A percentile compares a stretch with the other conserved stretches of the same genome.
Conservation (phyloP, 164 flowering plant genomes). For the Piper betle region DNA sequence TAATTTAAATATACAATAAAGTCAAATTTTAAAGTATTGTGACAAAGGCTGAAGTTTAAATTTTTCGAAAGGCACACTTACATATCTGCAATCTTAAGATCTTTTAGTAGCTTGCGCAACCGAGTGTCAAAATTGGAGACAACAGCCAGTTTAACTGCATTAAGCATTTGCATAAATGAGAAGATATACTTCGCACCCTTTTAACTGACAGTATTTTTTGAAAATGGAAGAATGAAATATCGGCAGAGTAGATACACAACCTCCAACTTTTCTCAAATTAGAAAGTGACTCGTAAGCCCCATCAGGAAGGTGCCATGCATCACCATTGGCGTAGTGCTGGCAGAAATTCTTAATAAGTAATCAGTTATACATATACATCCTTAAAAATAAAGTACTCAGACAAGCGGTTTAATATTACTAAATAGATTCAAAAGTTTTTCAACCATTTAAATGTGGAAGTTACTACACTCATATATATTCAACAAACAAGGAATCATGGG, state of each 20-base stretch:
- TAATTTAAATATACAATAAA: not conserved
- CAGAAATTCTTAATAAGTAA: constrained; percentile 9
- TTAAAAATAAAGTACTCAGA: too few species aligned
- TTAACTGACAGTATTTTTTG: not conserved
- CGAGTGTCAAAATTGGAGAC: constrained; percentile 94
- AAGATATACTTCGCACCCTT: not conserved
- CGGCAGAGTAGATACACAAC: constrained; percentile 22
- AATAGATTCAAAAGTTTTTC: too few species aligned
- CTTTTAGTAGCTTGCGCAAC: constrained; percentile 77
- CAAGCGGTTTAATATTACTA: too few species aligned
- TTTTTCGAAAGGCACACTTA: constrained; percentile 18
- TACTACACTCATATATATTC: too few species aligned
- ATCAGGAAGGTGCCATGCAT: constrained; percentile 78
- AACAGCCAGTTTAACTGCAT: constrained; percentile 84
- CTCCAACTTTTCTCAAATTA: constrained; percentile 72
- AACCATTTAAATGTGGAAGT: too few species aligned
- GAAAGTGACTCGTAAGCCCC: constrained; percentile 53
- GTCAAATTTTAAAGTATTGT: not conserved
- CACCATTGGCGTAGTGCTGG: constrained; percentile 78
- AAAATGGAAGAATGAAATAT: constrained; percentile 10
- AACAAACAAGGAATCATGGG: too few species aligned
- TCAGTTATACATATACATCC: not conserved
- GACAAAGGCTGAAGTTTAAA: not conserved
- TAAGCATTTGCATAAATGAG: constrained; percentile 4
- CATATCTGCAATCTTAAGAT: constrained; percentile 65